Conservation (phyloP, 768 basidiomycete genomes). For the Aureoboletus auriporus region DNA sequence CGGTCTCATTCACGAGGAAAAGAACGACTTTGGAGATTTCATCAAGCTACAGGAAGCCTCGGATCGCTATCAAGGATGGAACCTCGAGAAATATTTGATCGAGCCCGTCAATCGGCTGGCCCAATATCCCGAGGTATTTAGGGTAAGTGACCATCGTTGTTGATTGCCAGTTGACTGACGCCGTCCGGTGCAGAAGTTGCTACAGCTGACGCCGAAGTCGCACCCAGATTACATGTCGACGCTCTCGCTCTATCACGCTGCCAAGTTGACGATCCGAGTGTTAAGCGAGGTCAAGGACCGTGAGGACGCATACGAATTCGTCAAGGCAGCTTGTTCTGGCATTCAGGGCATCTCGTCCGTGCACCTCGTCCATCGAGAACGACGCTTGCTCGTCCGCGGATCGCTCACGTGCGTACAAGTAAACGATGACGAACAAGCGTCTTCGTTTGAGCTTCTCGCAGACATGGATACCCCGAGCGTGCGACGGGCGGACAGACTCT, state of each 20-base stretch:
- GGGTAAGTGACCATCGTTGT: conserved; percentile 43
- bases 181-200: conserved; percentile 51
- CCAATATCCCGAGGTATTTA: conserved; percentile 68
- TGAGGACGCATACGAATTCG: conserved; percentile 80
- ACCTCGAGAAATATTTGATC: conserved; percentile 60
- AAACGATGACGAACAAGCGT: conserved; percentile 26
- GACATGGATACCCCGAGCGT: not conserved
- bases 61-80: conserved; percentile 56
- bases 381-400: conserved; percentile 72
- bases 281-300: conserved; percentile 82
- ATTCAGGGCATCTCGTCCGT: conserved; percentile 55
- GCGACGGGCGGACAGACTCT: conserved; percentile 25
- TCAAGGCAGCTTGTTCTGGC: conserved; percentile 55
- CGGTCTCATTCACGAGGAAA: conserved; percentile 41
- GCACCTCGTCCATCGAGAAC: conserved; percentile 63
- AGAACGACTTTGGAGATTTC: conserved; percentile 82
- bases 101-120: conserved; percentile 74
- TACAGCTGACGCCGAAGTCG: conserved; percentile 60
- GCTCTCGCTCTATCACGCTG: conserved; percentile 59
- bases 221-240: conserved; percentile 73
- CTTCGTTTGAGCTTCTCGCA: not conserved
- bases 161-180: conserved; percentile 1
- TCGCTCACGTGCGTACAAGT: conserved; percentile 42
- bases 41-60: conserved; percentile 60
- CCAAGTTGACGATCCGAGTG: conserved; percentile 67